Evolutionary conservation across 805 yeast species (phyloP).

Genomic region (Teunomyces kruisii): DNA sequence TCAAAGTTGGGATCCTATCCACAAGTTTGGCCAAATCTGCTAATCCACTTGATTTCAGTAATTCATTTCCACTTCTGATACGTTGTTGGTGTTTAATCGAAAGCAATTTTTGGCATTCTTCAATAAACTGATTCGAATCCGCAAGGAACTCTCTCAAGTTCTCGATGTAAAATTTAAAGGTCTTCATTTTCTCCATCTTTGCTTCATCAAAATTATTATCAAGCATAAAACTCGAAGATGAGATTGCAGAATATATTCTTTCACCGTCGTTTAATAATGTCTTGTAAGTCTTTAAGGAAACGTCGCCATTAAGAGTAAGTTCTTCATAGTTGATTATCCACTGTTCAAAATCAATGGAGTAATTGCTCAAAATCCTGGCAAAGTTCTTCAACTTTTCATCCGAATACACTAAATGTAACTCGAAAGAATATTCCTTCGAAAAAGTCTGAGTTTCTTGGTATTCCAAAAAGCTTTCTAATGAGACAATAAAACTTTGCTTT

Average conservation of each 20-base stretch:
- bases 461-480: conserved; percentile 30
- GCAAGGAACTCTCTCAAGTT: conserved; percentile 43
- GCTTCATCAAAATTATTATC: conserved; percentile 4
- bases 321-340: conserved; percentile 53
- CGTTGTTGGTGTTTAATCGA: conserved; percentile 53
- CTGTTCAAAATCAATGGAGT: conserved; percentile 45
- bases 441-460: conserved; percentile 11
- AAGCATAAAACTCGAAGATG: conserved; percentile 21
- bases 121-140: conserved; percentile 51
- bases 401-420: conserved; percentile 46
- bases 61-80: conserved; percentile 34
- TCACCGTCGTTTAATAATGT: conserved; percentile 56
- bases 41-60: conserved; percentile 15
- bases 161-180: conserved; percentile 21
- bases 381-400: conserved; percentile 52
- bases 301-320: conserved; percentile 33
- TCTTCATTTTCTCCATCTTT: conserved; percentile 13
- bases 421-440: conserved; percentile 24
- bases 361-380: conserved; percentile 35
- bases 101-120: conserved; percentile 53
- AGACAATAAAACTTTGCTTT: conserved; percentile 31
- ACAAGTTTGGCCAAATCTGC: conserved; percentile 40
- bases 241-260: conserved; percentile 41
- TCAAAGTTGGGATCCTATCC: conserved; percentile 47
- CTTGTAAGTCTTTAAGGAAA: conserved; percentile 47